Base-by-base conservation (phyloP, 1,139 yeast genomes). In the Yamadazyma blattariae region DNA sequence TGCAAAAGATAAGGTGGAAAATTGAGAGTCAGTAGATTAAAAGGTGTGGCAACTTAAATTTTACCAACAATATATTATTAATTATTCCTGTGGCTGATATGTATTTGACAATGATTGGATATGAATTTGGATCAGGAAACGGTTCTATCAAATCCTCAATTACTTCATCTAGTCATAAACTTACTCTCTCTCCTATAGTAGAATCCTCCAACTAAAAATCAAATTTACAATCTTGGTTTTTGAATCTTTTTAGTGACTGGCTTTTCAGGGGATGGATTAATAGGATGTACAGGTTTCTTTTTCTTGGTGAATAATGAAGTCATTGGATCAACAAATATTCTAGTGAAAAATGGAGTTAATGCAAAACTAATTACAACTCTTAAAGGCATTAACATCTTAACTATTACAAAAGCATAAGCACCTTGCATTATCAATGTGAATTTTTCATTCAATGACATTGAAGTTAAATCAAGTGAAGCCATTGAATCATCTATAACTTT, bases 401-500 rank as follows among this genome's bases (percentile, higher is more conserved):
- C 92, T 9, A 85, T 61, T 2, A 87, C 89, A 52, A 84, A 90
- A 0, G 97, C 82, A 32, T 87, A 77, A 0, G 96, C 95, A n/a
- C 97, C 97, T 38, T 89, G 90, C 47, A 79, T 62, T 2, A 87
- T 67, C 23, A 83, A 59, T 31, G 62, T 64, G 23, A 83, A 68
- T 48, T 83, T 81, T 23, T 75, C 79, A 37, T 65, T 71, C 25
- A 77, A 51, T 27, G 71, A 58, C 50, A 61, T 56, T 29, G 57
- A 46, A 18, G 56, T 36, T 45, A 65, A 56, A 45, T 71, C 66
- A 39, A 59, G 63, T 17, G 51, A 52, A 19, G 51, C 51, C 48
- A 69, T 39, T 10, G 65, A 67, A 24, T 66, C 64, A 42, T 80
- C 80, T 36, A 84, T 76, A 30, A 79, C 71, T 29, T 69, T 72